phyloP scores from a whole-genome alignment of 306 rosid genomes.

The Casuarina glauca region DNA sequence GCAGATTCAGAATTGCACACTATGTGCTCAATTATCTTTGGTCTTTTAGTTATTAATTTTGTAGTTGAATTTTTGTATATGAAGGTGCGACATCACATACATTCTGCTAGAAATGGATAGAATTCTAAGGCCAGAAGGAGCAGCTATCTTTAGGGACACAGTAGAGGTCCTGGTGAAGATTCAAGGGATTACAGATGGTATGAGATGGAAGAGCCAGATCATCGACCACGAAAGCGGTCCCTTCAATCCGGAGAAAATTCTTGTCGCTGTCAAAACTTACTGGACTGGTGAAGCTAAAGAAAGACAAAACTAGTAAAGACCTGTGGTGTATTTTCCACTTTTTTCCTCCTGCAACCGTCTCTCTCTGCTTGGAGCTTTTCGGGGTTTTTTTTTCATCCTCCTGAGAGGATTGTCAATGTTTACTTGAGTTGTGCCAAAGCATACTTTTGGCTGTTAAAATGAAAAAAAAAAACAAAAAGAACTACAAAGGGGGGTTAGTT shows the following conservation, averaged over 20 bases:
- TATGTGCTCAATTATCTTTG: background rate
- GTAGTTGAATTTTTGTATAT: slow-evolving; percentile 18
- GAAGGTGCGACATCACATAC: slow-evolving; percentile 72
- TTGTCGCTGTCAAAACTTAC: slow-evolving; percentile 69
- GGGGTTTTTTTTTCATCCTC: background rate
- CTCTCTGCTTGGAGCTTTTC: background rate
- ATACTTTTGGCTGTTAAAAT: background rate
- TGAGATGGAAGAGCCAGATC: slow-evolving; percentile 84
- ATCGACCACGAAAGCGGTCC: slow-evolving; percentile 96
- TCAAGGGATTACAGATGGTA: slow-evolving; percentile 60
- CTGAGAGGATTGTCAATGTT: background rate
- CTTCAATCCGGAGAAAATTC: slow-evolving; percentile 92
- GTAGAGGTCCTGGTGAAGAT: slow-evolving; percentile 79
- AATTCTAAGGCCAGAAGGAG: slow-evolving; percentile 91
- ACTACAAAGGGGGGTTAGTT: background rate
- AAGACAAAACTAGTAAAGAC: slow-evolving; percentile 29
- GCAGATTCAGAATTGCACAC: slow-evolving; percentile 1
- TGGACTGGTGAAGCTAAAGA: slow-evolving; percentile 66
- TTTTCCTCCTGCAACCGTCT: background rate
- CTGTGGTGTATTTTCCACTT: background rate
- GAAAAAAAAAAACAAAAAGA: background rate
- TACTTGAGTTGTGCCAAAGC: background rate
- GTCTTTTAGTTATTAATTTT: background rate
- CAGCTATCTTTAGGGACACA: slow-evolving; percentile 74
- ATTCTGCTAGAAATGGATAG: slow-evolving; percentile 92